Base-by-base conservation (phyloP, 805 yeast genomes). In the Wickerhamiella shivajii region DNA sequence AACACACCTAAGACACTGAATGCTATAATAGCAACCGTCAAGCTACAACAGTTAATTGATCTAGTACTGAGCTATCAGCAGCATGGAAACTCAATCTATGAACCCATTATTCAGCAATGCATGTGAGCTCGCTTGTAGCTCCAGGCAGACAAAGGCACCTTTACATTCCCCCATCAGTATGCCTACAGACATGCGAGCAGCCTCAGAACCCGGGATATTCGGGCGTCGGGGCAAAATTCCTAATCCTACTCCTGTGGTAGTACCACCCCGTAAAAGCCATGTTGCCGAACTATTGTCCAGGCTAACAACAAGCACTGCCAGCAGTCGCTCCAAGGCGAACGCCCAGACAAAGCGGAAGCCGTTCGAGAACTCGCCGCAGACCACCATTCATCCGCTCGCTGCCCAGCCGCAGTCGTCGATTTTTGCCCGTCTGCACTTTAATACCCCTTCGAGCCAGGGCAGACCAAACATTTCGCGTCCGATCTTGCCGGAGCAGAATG, bases 281-380 rank as follows among this genome's bases (percentile, higher is more conserved):
- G 47, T 52, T 10, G 41, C 55, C 4, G 56, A 52, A 13, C 31
- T 52, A 26, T 39, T 52, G 4, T 38, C 55, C 9, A 41, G 57
- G 14, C 41, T 52, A 27, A 51, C 55, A 3, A 36, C 50, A 18
- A 46, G 50, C 10, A 51, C 54, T 1, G 50, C 49, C 6, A 35
- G 53, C 13, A 43, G 50, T 11, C 44, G 52, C 19, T 45, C 48
- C 13, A 44, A 46, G 19, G 41, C 22, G 9, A 29, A 31, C 17
- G 25, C 29, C 19, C 15, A 14, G 10, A 16, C 18, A 17, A 24
- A 19, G 27, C 27, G 7, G 24, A 16, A 22, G 25, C 27, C 16
- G 16, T 20, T 18, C 31, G 16, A 14, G n/a, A 13, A 11, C 10
- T 17, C 26, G 26, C 18, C 30, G 3, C 13, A 32, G 5, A 14